Evolutionary conservation across 495 filamentous ascomycete genomes (phyloP).

Genomic region (Penicillium cosmopolitanum): DNA sequence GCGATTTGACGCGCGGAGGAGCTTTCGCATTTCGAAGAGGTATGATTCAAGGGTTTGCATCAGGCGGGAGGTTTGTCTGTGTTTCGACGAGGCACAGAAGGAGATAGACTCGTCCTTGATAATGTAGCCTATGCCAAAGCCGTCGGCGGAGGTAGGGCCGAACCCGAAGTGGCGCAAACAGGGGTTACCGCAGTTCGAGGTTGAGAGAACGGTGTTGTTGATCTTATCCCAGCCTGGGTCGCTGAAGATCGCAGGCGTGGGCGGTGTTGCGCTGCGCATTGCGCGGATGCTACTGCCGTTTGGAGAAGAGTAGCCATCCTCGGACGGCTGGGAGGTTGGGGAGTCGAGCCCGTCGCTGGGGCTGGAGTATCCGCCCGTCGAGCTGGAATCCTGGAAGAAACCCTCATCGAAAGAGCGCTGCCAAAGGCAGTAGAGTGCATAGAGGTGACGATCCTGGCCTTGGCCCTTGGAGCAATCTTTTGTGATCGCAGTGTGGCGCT

Average conservation of each 20-base stretch:
- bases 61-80: conserved; percentile 88
- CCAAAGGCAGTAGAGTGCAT: conserved; percentile 94
- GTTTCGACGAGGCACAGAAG: conserved; percentile 90
- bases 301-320: conserved; percentile 43
- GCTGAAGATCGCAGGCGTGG: conserved; percentile 80
- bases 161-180: conserved; percentile 97
- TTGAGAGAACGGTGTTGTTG: conserved; percentile 92
- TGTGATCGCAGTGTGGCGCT: conserved; percentile 79
- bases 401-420: conserved; percentile 81
- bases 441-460: conserved; percentile 92
- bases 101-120: conserved; percentile 95
- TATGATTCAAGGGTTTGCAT: conserved; percentile 89
- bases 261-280: conserved; percentile 35
- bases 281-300: conserved; percentile 36
- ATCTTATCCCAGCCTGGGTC: conserved; percentile 92
- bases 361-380: conserved; percentile 55
- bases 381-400: conserved; percentile 61
- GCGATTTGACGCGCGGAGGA: conserved; percentile 68
- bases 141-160: conserved; percentile 90
- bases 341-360: conserved; percentile 55
- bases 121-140: conserved; percentile 98
- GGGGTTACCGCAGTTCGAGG: conserved; percentile 98
- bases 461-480: conserved; percentile 88
- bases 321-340: conserved; percentile 54
- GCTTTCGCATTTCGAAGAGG: conserved; percentile 83